Conservation (phyloP, 805 yeast genomes). For the Yamadazyma akitaensis region DNA sequence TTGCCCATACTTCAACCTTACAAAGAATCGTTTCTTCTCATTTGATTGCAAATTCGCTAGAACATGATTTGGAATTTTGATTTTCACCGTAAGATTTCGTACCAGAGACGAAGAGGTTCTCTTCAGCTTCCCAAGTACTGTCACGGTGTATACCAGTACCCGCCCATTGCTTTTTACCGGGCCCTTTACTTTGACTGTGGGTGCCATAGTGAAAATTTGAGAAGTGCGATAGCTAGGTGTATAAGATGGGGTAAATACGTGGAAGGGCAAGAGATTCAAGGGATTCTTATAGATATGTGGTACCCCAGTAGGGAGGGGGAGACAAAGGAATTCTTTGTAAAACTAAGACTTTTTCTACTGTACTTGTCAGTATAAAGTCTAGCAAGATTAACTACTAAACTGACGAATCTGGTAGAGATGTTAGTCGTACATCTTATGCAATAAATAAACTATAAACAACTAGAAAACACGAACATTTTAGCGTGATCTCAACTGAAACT, state of each 20-base stretch:
- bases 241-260: not conserved
- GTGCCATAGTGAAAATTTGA: conserved; percentile 3
- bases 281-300: too few species aligned
- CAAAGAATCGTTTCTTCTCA: not conserved
- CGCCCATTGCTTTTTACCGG: not conserved
- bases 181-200: conserved; percentile 1
- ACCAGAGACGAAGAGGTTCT: not conserved
- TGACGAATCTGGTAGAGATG: not conserved
- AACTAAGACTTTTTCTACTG: too few species aligned
- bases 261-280: too few species aligned
- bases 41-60: not conserved
- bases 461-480: not conserved
- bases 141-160: not conserved
- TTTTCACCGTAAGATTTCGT: conserved; percentile 1
- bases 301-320: too few species aligned
- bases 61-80: conserved; percentile 1
- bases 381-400: not conserved
- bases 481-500: too few species aligned
- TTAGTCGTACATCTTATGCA: not conserved
- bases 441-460: not conserved
- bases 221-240: not conserved
- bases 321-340: too few species aligned
- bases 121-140: not conserved
- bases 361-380: too few species aligned
- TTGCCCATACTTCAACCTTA: conserved; percentile 2